Conservation (phyloP, 139 green algal genomes). For the Ettlia oleoabundans region DNA sequence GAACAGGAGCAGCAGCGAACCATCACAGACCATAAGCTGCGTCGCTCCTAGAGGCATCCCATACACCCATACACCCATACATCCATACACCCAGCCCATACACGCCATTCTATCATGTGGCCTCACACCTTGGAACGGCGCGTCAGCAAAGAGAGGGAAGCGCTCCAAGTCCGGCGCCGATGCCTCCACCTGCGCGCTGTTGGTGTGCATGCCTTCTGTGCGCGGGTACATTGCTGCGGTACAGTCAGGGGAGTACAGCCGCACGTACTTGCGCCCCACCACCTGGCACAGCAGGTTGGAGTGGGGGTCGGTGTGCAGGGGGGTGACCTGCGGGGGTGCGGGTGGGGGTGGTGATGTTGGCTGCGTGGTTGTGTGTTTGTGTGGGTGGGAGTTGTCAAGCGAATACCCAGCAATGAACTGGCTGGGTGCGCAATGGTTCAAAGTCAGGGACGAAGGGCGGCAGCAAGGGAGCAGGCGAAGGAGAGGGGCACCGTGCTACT, state of each 20-base stretch:
- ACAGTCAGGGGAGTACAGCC: constrained; percentile 76
- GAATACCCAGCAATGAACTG: not conserved
- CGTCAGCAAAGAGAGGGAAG: constrained; percentile 55
- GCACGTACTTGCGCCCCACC: constrained; percentile 93
- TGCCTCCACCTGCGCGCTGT: constrained; percentile 69
- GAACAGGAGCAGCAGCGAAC: not conserved
- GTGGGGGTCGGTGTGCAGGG: constrained; percentile 88
- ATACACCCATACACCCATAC: not conserved
- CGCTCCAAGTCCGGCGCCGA: constrained; percentile 30
- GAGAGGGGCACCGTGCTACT: no score
- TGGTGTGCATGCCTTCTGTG: constrained; percentile 53
- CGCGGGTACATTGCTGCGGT: constrained; percentile 66
- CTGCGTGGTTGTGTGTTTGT: constrained; percentile 8
- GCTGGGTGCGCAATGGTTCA: not conserved
- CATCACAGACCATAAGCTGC: no score
- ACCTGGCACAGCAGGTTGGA: constrained; percentile 93
- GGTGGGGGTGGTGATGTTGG: not conserved
- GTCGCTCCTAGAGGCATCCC: not conserved
- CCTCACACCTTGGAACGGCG: constrained; percentile 40
- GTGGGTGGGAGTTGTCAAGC: no score
- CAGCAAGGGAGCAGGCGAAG: no score
- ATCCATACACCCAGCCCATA: not conserved
- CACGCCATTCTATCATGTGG: not conserved
- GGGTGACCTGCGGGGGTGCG: constrained; percentile 67
- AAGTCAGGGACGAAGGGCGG: no score